These are phyloP conservation scores for Colletotrichum zoysiae DNA, from an alignment of 2,329 filamentous ascomycete genomes.

Conservation along the genomic window DNA sequence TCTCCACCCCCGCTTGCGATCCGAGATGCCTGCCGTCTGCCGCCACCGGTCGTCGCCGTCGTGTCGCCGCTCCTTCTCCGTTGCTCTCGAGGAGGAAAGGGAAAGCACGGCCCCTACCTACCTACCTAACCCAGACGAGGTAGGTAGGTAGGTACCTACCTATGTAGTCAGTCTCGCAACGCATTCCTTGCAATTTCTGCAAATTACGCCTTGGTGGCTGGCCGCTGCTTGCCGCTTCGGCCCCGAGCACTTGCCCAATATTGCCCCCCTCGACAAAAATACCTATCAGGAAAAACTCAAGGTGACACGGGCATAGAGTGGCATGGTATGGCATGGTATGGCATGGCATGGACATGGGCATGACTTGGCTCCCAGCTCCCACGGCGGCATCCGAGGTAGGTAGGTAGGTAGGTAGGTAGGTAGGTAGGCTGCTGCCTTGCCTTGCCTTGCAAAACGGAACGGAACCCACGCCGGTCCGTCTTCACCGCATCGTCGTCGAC, in stretches of 20 bases:
- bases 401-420: too few relatives aligned
- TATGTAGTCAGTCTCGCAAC: not conserved
- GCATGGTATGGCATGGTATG: not conserved
- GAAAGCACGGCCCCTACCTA: not conserved
- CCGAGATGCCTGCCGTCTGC: not conserved
- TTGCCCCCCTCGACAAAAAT: too few relatives aligned
- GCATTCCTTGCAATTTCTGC: conserved; percentile 7
- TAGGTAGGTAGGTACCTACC: too few relatives aligned
- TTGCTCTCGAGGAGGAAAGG: not conserved
- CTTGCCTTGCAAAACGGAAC: not conserved
- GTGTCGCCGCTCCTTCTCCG: not conserved
- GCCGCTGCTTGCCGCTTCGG: not conserved
- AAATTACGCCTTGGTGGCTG: not conserved
- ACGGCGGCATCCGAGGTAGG: too few relatives aligned
- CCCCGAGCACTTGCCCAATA: not conserved
- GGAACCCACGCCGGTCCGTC: not conserved
- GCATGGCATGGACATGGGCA: not conserved
- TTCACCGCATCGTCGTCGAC: conserved; percentile 2
- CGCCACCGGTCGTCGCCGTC: not conserved
- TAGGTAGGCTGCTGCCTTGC: not conserved
- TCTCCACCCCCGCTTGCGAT: too few relatives aligned
- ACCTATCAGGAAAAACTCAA: too few relatives aligned
- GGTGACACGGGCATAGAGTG: not conserved
- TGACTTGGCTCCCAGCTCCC: not conserved
- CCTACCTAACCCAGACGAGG: too few relatives aligned